Evolutionary conservation across 1,139 yeast genomes (phyloP).

Genomic region (Geotrichum aggregatum): DNA sequence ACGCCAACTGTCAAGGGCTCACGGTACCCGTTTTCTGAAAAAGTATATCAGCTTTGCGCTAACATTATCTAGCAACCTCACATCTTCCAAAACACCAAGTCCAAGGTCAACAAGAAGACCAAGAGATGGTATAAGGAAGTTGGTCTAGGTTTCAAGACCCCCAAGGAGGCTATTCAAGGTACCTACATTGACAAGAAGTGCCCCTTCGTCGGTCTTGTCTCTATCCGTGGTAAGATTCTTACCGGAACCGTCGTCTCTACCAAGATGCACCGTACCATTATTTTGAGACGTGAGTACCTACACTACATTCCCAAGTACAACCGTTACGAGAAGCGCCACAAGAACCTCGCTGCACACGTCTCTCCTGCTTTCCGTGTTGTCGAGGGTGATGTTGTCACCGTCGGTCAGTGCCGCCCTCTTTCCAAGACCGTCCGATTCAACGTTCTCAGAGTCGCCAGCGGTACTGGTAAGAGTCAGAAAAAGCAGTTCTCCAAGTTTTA

Average conservation of each 20-base stretch:
- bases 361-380: conserved; percentile 99
- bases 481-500: conserved; percentile 97
- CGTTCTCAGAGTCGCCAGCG: conserved; percentile 92
- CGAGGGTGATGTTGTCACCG: conserved; percentile 98
- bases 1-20: too few relatives aligned
- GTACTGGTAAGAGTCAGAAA: conserved; percentile 56
- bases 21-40: too few relatives aligned
- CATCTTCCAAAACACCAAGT: conserved; percentile 99
- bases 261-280: conserved; percentile 99
- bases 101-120: conserved; percentile 97
- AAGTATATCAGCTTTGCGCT: too few relatives aligned
- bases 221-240: conserved; percentile 99
- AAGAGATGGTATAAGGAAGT: conserved; percentile 99
- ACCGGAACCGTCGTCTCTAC: conserved; percentile 96
- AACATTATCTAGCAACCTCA: conserved; percentile 79
- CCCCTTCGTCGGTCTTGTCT: conserved; percentile 95
- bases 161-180: conserved; percentile 97
- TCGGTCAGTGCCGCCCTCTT: conserved; percentile 99
- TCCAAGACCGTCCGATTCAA: conserved; percentile 99
- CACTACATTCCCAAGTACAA: conserved; percentile 99
- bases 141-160: conserved; percentile 99
- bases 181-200: conserved; percentile 99
- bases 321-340: conserved; percentile 99
- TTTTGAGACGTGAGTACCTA: conserved; percentile 99
- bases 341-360: conserved; percentile 99